phyloP scores from a whole-genome alignment of 1,139 yeast genomes.

The Geotrichum australiense region DNA sequence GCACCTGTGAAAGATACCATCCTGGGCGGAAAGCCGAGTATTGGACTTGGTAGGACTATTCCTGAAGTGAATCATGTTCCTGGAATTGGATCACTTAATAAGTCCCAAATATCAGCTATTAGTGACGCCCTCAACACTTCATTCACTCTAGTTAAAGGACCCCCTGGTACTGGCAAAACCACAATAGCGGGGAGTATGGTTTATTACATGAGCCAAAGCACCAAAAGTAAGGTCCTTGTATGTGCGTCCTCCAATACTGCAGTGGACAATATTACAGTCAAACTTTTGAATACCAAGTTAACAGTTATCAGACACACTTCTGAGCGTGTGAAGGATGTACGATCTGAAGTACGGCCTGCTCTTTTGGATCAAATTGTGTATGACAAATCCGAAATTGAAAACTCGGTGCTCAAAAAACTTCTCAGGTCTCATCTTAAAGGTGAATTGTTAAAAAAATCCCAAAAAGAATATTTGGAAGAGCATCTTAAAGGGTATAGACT shows the following conservation, averaged over 20 bases:
- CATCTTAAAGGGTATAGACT: no score
- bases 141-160: slow-evolving; percentile 83
- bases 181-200: slow-evolving; percentile 86
- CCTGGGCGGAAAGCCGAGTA: no score
- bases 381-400: neutral
- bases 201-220: slow-evolving; percentile 59
- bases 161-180: slow-evolving; percentile 95
- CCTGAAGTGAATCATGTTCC: no score
- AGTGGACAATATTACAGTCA: slow-evolving; percentile 78
- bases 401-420: neutral
- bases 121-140: slow-evolving; percentile 63
- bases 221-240: slow-evolving; percentile 57
- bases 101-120: slow-evolving; percentile 77
- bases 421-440: slow-evolving; percentile 47
- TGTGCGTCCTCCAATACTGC: slow-evolving; percentile 98
- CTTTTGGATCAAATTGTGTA: neutral
- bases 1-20: no score
- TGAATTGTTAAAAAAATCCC: slow-evolving; percentile 37
- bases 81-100: no score
- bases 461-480: slow-evolving; percentile 51
- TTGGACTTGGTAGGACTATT: no score
- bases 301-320: slow-evolving; percentile 60
- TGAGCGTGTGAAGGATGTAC: slow-evolving; percentile 45
- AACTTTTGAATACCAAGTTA: slow-evolving; percentile 58
- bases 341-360: neutral